Evolutionary conservation across 164 flowering plant genomes (phyloP).

Genomic region (Litsea cubeba): DNA sequence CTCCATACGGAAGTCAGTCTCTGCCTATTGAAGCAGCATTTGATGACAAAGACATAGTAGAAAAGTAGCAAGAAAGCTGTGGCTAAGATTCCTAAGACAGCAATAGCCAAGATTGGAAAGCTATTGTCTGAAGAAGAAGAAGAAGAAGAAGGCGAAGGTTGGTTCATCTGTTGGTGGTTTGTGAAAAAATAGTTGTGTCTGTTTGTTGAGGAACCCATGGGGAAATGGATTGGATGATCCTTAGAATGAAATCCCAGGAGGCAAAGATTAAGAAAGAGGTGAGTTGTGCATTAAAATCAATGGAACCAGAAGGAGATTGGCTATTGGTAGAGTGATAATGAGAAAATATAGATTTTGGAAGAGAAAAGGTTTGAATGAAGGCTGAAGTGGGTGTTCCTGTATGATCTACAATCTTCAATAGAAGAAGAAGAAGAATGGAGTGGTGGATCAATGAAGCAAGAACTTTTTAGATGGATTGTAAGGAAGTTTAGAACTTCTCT

Average conservation of each 20-base stretch:
- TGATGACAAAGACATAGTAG: slow-evolving; percentile 89
- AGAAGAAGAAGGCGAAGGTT: background rate
- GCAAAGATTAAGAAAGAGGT: background rate
- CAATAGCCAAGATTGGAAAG: slow-evolving; percentile 74
- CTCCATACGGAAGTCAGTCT: slow-evolving; percentile 44
- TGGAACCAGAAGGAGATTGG: background rate
- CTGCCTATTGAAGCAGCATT: slow-evolving; percentile 83
- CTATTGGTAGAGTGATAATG: background rate
- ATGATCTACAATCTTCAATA: too few relatives aligned
- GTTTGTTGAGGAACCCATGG: background rate
- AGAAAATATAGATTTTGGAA: too few relatives aligned
- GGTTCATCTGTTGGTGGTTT: background rate
- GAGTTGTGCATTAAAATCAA: background rate
- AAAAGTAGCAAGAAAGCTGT: slow-evolving; percentile 72
- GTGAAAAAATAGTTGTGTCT: too few relatives aligned
- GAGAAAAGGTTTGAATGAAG: background rate
- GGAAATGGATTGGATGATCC: background rate
- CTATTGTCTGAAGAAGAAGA: slow-evolving; percentile 30
- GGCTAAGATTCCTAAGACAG: slow-evolving; percentile 72
- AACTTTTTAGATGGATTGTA: too few relatives aligned
- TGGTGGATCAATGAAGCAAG: background rate
- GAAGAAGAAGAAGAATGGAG: background rate
- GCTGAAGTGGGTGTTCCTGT: background rate
- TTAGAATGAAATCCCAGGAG: background rate
- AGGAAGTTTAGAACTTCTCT: too few relatives aligned